Conservation (phyloP, 176 grass and related monocot genomes). For the Stipa capillata region DNA sequence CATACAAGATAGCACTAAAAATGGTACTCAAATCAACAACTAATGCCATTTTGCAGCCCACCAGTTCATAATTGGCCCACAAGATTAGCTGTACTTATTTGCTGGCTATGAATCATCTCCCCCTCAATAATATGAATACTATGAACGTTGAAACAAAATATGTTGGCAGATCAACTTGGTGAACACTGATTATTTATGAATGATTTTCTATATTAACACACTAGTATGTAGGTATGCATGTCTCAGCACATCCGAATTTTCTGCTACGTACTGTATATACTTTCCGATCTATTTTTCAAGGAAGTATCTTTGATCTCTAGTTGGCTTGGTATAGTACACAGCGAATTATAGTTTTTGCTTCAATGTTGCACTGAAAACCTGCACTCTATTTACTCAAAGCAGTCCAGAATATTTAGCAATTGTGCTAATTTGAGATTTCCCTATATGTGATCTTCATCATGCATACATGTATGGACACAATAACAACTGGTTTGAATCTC, state of each 20-base stretch:
- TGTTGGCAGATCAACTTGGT: too few species aligned
- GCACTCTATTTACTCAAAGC: too few species aligned
- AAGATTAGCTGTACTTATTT: constrained; percentile 34
- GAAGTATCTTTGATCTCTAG: background rate
- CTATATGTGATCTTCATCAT: background rate
- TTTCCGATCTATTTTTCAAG: background rate
- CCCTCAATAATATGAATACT: background rate
- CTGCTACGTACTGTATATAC: background rate
- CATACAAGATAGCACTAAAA: constrained; percentile 17
- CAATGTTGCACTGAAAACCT: too few species aligned
- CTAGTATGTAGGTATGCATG: background rate
- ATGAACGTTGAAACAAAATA: background rate
- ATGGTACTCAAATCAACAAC: constrained; percentile 4
- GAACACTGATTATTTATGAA: background rate
- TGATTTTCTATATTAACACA: background rate
- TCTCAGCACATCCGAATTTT: background rate
- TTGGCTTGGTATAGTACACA: too few species aligned
- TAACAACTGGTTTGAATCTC: background rate
- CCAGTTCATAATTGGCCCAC: constrained; percentile 23
- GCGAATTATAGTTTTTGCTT: too few species aligned
- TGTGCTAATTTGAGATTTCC: background rate
- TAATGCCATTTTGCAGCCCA: background rate
- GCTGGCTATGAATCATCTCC: background rate
- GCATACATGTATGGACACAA: background rate
- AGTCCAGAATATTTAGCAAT: too few species aligned